Evolutionary conservation across 177 flowering plant genomes (phyloP), one percentile per base, ranked within the genome.

Genomic region (Viscum album): DNA sequence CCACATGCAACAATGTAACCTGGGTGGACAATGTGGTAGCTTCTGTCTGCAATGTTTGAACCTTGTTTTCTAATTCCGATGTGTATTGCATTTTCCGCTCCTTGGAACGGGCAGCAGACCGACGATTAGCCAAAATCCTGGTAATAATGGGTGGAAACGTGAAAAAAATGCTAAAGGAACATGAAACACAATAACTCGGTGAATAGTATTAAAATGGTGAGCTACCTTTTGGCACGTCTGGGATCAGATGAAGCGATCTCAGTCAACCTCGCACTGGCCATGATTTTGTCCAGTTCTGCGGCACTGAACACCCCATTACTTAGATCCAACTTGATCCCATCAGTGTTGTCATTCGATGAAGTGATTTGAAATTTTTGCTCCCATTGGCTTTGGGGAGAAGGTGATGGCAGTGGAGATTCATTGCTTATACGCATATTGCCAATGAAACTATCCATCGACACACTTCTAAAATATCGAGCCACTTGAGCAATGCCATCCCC

Each of bases 391-490:
- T 85, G 88, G 0, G 88, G 87, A 2, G 98, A 86, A 34, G 87
- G 87, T 17, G 87, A 88, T 63, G 85, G 64, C 74, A 85, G 86
- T 26, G 80, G 83, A 0, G 84, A 82, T 54, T 89, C 98, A 50
- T 88, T 95, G 26, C 81, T 83, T 59, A 91, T 87, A 62, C 78
- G 78, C 77, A 89, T 52, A 66, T 80, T 86, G 26, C 83, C 89
- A 82, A 89, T 84, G 71, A 83, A 88, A 74, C 97, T 89, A 78
- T 91, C 97, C 96, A 91, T 81, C 0, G 97, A 91, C 29, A 89
- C 67, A 76, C 96, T 91, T 73, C 96, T 81, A 41, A 75, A 77
- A 77, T 91, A 94, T n/a, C 96, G 75, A 1, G 78, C 52, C 34
- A 83, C 76, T 33, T 88, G 85, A 63, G 84, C 83, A 68, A 79